phyloP scores from a whole-genome alignment of 352 stramenopile species.

The Globisporangium sylvaticum region DNA sequence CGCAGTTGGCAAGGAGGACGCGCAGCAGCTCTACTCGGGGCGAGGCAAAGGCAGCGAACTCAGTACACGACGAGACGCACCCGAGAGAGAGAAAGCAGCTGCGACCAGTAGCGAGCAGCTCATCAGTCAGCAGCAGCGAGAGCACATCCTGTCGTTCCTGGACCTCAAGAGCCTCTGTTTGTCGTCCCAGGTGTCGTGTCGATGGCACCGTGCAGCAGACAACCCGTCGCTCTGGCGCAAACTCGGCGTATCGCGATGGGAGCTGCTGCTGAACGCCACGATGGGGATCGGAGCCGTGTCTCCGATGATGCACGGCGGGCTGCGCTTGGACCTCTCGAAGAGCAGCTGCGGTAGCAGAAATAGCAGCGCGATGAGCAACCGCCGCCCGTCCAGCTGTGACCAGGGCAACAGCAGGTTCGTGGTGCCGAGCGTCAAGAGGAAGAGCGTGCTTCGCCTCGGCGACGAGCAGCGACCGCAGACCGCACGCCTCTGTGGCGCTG shows the following conservation, averaged over 20 bases:
- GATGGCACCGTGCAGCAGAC: slow-evolving; percentile 73
- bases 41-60: not conserved
- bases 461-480: slow-evolving; percentile 12
- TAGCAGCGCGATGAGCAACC: not conserved
- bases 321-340: slow-evolving; percentile 17
- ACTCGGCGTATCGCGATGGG: slow-evolving; percentile 69
- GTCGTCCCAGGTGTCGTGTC: slow-evolving; percentile 56
- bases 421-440: slow-evolving; percentile 5
- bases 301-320: slow-evolving; percentile 30
- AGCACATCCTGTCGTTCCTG: slow-evolving; percentile 60
- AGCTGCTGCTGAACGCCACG: slow-evolving; percentile 47
- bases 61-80: not conserved
- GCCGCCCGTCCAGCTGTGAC: slow-evolving; percentile 30
- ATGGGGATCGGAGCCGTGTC: slow-evolving; percentile 49
- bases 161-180: slow-evolving; percentile 57
- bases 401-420: slow-evolving; percentile 16
- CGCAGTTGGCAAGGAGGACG: slow-evolving; percentile 42
- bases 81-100: not conserved
- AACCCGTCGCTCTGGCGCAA: slow-evolving; percentile 54
- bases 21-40: slow-evolving; percentile 24
- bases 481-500: not conserved
- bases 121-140: slow-evolving; percentile 47
- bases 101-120: slow-evolving; percentile 15
- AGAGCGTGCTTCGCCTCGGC: not conserved
- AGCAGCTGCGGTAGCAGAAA: slow-evolving; percentile 7